These are phyloP conservation scores for Cubamyces lactineus DNA, from an alignment of 768 basidiomycete genomes.

Conservation along the genomic window DNA sequence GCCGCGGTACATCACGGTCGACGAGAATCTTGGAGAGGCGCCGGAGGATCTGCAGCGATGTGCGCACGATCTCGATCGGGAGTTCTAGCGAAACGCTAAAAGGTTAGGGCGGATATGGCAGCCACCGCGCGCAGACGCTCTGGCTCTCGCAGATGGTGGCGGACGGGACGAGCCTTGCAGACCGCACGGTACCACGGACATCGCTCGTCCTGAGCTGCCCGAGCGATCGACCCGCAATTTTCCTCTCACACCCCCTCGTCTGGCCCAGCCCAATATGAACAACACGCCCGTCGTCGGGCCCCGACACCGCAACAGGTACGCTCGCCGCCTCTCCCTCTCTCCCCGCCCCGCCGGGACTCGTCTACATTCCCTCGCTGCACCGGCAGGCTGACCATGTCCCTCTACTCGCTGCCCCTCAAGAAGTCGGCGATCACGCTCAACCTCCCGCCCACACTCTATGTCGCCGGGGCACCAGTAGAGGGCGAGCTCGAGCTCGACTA, in stretches of 20 bases:
- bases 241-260: not conserved
- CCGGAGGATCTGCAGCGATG: not conserved
- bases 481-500: conserved; percentile 29
- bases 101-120: conserved; percentile 9
- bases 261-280: not conserved
- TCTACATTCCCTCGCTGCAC: not conserved
- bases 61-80: conserved; percentile 4
- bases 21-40: not conserved
- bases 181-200: not conserved
- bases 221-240: conserved; percentile 2
- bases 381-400: conserved; percentile 11
- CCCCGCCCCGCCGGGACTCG: not conserved
- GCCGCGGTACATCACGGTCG: not conserved
- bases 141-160: not conserved
- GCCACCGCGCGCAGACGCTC: not conserved
- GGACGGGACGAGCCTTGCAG: not conserved
- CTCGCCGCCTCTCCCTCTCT: not conserved
- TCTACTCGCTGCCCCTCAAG: conserved; percentile 15
- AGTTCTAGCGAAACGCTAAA: conserved; percentile 13
- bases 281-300: not conserved
- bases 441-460: conserved; percentile 19
- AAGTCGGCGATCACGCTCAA: conserved; percentile 22
- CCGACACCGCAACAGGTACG: conserved; percentile 8
- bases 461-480: conserved; percentile 21
- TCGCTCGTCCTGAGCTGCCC: not conserved